Base-by-base conservation (phyloP, 1,284 basidiomycete genomes). In the Papiliotrema fonsecae region DNA sequence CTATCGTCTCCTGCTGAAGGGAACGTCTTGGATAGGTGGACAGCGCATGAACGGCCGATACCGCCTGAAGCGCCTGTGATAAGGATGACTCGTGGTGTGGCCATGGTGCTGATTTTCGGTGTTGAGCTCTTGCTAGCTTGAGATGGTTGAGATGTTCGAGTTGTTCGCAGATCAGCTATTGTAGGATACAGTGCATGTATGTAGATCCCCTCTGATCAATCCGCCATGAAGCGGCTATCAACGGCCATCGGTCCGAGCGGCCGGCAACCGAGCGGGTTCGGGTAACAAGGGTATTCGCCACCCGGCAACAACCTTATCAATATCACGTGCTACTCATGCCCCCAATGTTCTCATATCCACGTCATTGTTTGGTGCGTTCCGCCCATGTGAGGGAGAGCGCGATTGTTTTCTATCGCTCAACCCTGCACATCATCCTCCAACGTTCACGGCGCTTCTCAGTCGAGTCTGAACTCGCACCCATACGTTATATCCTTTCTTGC, bases 21-120 rank as follows among this genome's bases (percentile, higher is more conserved):
- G 55, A 62, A 67, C 21, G 62, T 78, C 25, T 76, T 73, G 7
- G 81, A 80, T 18, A 83, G 73, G 2, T 76, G 75, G 49, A 79
- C 67, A 3, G 79, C 75, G 10, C 74, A 74, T 2, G 72, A 67
- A 5, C 75, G 68, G 11, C 79, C 79, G 42, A 81, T 77, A 10
- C 79, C 65, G 16, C 64, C 63, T 18, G 62, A 64, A 1, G 62
- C 61, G 25, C 65, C 65, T 2, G 65, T 68, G 52, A 68, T 51
- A 39, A 66, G 44, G 19, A 60, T 59, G 39, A 62, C 48, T 48
- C 66, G 54, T 22, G 45, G 49, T 10, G 51, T 26, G 21, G 51
- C 28, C 41, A 46, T 51, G 7, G 28, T 31, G 28, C 36, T 25
- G n/a, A 38, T 31, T 47, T 45, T 25, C n/a, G 18, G 14, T 10